phyloP scores from a whole-genome alignment of 441 rosid species.

The Populus hybrid region DNA sequence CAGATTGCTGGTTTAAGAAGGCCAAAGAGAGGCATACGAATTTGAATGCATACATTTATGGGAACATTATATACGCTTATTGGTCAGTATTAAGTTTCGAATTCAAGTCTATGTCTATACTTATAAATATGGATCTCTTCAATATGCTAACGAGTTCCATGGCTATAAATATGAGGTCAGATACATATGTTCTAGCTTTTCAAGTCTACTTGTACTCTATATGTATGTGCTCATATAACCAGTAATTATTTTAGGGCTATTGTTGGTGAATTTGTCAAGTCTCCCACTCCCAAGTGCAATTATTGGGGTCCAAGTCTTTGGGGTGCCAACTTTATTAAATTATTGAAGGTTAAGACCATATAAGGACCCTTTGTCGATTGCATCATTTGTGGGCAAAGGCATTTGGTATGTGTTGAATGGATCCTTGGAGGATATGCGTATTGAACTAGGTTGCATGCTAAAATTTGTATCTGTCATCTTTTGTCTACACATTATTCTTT shows the following conservation, averaged over 20 bases:
- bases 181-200: not conserved
- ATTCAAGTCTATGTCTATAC: not conserved
- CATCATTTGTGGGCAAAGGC: not conserved
- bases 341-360: not conserved
- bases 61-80: constrained; percentile 82
- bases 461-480: not conserved
- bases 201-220: not conserved
- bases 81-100: constrained; percentile 46
- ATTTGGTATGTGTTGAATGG: not conserved
- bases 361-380: not conserved
- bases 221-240: not conserved
- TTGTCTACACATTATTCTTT: constrained; percentile 1
- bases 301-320: not conserved
- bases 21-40: constrained; percentile 57
- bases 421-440: not conserved
- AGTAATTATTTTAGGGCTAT: not conserved
- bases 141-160: not conserved
- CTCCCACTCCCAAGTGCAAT: not conserved
- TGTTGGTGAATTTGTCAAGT: not conserved
- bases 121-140: not conserved
- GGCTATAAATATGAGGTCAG: not conserved
- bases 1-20: constrained; percentile 87
- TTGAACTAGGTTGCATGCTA: not conserved
- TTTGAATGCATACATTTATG: constrained; percentile 77
- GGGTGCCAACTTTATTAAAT: not conserved